Percentiles rank a stretch among this genome's conserved stretches.
Evolutionary conservation across 1,284 basidiomycete genomes (phyloP).

Genomic region (Vanrija sp.): DNA sequence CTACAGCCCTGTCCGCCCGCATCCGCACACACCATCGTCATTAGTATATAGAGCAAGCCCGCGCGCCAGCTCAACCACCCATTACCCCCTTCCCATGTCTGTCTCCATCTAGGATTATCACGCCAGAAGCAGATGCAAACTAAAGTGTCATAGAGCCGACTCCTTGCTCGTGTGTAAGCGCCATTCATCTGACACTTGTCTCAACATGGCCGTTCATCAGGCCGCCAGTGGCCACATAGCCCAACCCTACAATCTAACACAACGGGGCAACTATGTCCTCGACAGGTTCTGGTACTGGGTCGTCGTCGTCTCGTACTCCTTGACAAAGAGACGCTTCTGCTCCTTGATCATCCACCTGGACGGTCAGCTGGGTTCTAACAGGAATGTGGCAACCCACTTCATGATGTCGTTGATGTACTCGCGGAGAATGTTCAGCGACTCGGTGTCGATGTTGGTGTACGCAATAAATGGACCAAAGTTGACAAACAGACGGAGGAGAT

Average conservation of each 20-base stretch:
- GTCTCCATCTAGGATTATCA: neutral
- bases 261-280: conserved; percentile 33
- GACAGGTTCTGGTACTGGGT: conserved; percentile 49
- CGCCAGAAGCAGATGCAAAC: no score
- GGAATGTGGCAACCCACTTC: conserved; percentile 56
- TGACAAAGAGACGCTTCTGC: conserved; percentile 49
- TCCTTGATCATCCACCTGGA: conserved; percentile 52
- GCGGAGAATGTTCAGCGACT: conserved; percentile 73
- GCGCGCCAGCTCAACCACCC: no score
- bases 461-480: conserved; percentile 70
- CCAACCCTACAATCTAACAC: neutral
- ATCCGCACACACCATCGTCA: neutral
- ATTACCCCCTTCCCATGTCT: neutral
- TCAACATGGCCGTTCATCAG: no score
- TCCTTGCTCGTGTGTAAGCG: no score
- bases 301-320: conserved; percentile 51
- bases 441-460: conserved; percentile 84
- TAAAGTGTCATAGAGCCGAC: no score
- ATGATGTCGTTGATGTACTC: conserved; percentile 90
- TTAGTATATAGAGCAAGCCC: no score
- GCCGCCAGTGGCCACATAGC: neutral
- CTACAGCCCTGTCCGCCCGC: neutral
- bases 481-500: conserved; percentile 80
- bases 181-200: neutral
- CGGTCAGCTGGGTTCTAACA: conserved; percentile 7